Percentiles rank a stretch among this genome's conserved stretches.
phyloP scores from a whole-genome alignment of 306 rosid species.

The Acacia acuminata region DNA sequence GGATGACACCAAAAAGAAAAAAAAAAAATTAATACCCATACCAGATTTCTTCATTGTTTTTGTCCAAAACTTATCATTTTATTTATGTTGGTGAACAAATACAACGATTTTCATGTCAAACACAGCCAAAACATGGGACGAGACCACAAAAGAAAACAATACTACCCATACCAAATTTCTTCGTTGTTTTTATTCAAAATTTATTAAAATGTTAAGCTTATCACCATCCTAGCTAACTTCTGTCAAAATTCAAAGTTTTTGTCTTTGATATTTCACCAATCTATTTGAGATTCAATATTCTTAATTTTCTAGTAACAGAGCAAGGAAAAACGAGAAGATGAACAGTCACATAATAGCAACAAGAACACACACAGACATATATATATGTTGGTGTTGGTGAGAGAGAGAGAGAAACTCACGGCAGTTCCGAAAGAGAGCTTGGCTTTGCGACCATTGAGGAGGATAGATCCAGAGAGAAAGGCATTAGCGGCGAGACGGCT shows the following conservation, averaged over 20 bases:
- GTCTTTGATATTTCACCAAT: neutral
- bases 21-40: no score
- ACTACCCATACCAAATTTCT: neutral
- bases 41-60: no score
- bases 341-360: neutral
- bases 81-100: no score
- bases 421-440: conserved; percentile 96
- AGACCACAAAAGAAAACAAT: neutral
- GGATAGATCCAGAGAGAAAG: conserved; percentile 78
- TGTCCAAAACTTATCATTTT: no score
- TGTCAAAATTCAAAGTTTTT: neutral
- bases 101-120: neutral
- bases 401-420: conserved; percentile 43
- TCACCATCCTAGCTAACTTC: neutral
- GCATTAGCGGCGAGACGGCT: conserved; percentile 94
- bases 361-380: neutral
- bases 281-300: neutral
- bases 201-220: neutral
- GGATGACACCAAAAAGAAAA: neutral
- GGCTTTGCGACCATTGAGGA: conserved; percentile 91
- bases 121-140: neutral
- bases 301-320: neutral
- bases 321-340: neutral
- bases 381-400: neutral
- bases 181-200: neutral